Evolutionary conservation across 805 yeast genomes (phyloP).

Genomic region (Metschnikowia cubensis): DNA sequence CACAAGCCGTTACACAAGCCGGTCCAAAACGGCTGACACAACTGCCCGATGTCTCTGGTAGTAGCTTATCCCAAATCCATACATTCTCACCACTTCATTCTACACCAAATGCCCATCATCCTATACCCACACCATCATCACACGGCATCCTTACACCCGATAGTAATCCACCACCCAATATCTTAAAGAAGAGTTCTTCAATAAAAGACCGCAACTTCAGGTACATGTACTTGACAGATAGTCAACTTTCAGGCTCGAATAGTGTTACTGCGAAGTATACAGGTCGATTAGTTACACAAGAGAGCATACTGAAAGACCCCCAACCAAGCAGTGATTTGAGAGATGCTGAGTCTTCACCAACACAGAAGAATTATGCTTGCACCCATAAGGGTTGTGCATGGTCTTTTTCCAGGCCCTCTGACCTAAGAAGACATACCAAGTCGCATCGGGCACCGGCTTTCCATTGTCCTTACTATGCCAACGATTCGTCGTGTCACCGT

Average conservation of each 20-base stretch:
- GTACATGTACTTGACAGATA: conserved; percentile 3
- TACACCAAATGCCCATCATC: not conserved
- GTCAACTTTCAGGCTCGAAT: not conserved
- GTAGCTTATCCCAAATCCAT: not conserved
- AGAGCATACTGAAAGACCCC: not conserved
- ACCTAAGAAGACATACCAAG: conserved; percentile 61
- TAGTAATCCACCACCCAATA: not conserved
- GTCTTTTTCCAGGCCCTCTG: conserved; percentile 69
- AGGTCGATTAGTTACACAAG: not conserved
- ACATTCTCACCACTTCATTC: not conserved
- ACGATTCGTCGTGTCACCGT: conserved; percentile 67
- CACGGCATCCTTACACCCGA: not conserved
- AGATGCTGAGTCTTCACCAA: not conserved
- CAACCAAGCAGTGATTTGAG: not conserved
- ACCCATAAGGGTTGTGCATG: conserved; percentile 49
- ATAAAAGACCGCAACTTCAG: conserved; percentile 1
- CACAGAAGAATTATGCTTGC: conserved; percentile 38
- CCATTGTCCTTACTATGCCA: conserved; percentile 70
- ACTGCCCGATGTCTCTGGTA: not conserved
- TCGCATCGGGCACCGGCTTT: conserved; percentile 64
- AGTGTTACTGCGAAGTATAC: not conserved
- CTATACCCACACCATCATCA: not conserved
- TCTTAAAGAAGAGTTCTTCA: not conserved
- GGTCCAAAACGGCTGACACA: not conserved
- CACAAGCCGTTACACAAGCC: too few species aligned